Percentiles rank a stretch among this genome's conserved stretches.
phyloP scores from a whole-genome alignment of 2,329 filamentous ascomycete genomes.

The Exophiala mesophila region DNA sequence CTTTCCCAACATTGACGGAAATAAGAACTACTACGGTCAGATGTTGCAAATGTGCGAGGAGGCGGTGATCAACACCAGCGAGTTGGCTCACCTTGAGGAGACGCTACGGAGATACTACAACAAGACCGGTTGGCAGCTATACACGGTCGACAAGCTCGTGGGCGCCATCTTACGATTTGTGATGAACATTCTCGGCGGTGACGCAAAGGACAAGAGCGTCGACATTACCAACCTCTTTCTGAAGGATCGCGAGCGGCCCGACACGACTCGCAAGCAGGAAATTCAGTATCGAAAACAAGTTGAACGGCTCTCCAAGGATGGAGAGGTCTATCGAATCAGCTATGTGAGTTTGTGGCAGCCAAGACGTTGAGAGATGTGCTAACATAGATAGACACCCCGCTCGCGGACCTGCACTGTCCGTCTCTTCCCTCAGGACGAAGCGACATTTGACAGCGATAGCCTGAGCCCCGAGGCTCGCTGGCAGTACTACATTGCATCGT shows the following conservation, averaged over 20 bases:
- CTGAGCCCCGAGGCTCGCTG: slow-evolving; percentile 62
- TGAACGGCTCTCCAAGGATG: slow-evolving; percentile 87
- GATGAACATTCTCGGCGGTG: slow-evolving; percentile 58
- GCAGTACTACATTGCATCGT: slow-evolving; percentile 95
- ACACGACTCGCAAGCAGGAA: slow-evolving; percentile 84
- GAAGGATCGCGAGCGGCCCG: slow-evolving; percentile 71
- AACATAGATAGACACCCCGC: slow-evolving; percentile 62
- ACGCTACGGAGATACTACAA: slow-evolving; percentile 88
- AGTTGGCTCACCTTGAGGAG: slow-evolving; percentile 81
- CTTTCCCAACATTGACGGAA: slow-evolving; percentile 61
- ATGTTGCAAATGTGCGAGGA: slow-evolving; percentile 82
- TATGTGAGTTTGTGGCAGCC: slow-evolving; percentile 84
- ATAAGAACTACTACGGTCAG: slow-evolving; percentile 76
- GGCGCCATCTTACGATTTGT: slow-evolving; percentile 75
- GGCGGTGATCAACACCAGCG: slow-evolving; percentile 74
- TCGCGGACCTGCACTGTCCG: slow-evolving; percentile 67
- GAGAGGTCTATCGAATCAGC: slow-evolving; percentile 81
- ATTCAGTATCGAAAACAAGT: slow-evolving; percentile 87
- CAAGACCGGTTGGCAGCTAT: slow-evolving; percentile 84
- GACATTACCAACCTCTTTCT: slow-evolving; percentile 87
- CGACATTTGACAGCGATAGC: slow-evolving; percentile 68
- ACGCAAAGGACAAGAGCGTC: slow-evolving; percentile 87
- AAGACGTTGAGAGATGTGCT: too few relatives aligned
- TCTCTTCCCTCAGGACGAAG: slow-evolving; percentile 82
- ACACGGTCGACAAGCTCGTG: slow-evolving; percentile 86